Conservation (phyloP, 208 protist species). For the Strigomonas galati region DNA sequence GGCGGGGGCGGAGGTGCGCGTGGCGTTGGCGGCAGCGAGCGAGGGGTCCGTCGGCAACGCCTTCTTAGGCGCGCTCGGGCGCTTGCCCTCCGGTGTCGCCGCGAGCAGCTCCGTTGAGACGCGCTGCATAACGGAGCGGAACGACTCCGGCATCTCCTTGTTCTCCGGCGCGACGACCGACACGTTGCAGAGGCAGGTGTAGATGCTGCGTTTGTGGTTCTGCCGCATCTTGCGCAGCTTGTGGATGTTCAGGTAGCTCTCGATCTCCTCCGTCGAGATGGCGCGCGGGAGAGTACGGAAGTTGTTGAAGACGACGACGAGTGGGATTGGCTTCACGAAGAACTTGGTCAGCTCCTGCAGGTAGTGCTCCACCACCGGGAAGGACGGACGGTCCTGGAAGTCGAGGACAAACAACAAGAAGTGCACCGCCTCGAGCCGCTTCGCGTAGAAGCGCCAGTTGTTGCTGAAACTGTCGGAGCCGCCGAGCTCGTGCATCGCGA, state of each 20-base stretch:
- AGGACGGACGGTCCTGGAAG: conserved; percentile 33
- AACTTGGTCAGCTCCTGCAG: conserved; percentile 47
- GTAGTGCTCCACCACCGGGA: conserved; percentile 51
- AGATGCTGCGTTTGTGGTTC: conserved; percentile 30
- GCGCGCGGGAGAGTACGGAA: conserved; percentile 40
- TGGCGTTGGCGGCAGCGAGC: background rate
- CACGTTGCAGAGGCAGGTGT: conserved; percentile 72
- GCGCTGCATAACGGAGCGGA: conserved; percentile 36
- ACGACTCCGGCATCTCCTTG: conserved; percentile 27
- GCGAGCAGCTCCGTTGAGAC: conserved; percentile 42
- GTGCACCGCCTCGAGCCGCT: conserved; percentile 58
- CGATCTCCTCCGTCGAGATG: conserved; percentile 36
- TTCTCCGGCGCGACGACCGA: conserved; percentile 58
- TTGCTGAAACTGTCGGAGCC: conserved; percentile 78
- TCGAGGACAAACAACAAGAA: conserved; percentile 83
- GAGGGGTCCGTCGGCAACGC: background rate
- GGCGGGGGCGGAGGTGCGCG: background rate
- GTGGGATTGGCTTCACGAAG: conserved; percentile 40
- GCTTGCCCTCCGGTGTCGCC: conserved; percentile 8
- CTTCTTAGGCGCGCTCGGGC: conserved; percentile 12
- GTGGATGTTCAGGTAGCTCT: conserved; percentile 36
- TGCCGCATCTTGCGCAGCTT: conserved; percentile 25
- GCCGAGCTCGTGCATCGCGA: conserved; percentile 74
- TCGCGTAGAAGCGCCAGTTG: conserved; percentile 77
- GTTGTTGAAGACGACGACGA: conserved; percentile 86